Base-by-base conservation (phyloP, 140 eudicot genomes). In the Anethum foeniculum region DNA sequence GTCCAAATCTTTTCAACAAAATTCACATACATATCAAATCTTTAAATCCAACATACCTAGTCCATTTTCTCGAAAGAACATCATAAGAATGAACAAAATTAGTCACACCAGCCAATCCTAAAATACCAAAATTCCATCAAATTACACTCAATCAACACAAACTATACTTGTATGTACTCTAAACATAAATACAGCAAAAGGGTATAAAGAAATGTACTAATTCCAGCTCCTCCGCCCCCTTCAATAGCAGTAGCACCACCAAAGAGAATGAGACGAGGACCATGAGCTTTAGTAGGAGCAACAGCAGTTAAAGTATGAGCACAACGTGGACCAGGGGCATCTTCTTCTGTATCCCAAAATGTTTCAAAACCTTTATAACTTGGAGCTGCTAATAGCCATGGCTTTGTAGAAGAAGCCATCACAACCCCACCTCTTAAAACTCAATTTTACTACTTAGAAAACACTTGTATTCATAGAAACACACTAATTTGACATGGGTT, bases 181-280 rank as follows among this genome's bases (percentile, higher is more conserved):
- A 65, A 25, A 69, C 16, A 38, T 18, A 71, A 8, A 71, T 7
- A 71, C 12, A 30, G 0, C 38, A 4, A 34, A 78, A 25, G 46
- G 54, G 52, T 13, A 44, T n/a, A 16, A 32, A 6, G 77, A 52
- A 34, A 52, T 34, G 41, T 86, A 94, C 99, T 43, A 77, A 95
- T 95, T 73, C 99, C 99, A 27, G 86, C 81, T 32, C 88, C 71
- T 4, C 87, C 88, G 76, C 98, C 98, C 28, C 97, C 97, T 80
- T 90, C 99, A 46, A 95, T 95, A 54, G 99, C 97, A 14, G 97
- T 92, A 80, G 99, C 99, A 82, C 99, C 99, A 49, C 99, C 97
- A 80, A 95, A 95, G 9, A 95, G 87, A 34, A 95, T 95, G 34
- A 95, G 92, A 60, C 99, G 91, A 44, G 97, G 97, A 9, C 97